These are phyloP conservation scores for Saccharomycopsis fodiens DNA, from an alignment of 805 yeast species.

Conservation along the genomic window DNA sequence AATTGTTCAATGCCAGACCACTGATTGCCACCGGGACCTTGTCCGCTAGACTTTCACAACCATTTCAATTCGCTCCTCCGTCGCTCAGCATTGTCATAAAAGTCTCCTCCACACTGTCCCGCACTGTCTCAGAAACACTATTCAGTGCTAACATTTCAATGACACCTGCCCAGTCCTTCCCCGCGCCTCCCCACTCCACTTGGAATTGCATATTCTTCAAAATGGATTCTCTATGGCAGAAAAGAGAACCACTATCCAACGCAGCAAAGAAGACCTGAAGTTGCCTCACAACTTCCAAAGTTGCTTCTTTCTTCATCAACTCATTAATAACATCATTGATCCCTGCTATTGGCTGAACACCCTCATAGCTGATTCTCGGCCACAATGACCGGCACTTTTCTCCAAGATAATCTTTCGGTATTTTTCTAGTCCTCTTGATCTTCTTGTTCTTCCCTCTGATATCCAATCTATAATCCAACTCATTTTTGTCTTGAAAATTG, in stretches of 20 bases:
- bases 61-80: no score
- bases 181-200: background rate
- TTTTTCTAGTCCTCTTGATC: background rate
- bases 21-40: no score
- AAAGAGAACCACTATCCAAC: background rate
- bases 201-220: background rate
- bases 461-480: constrained; percentile 11
- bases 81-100: no score
- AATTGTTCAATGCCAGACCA: no score
- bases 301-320: background rate
- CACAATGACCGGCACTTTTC: background rate
- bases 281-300: background rate
- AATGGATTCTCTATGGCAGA: background rate
- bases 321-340: background rate
- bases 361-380: background rate
- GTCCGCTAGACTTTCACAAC: no score
- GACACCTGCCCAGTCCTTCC: no score
- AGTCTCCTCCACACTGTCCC: no score
- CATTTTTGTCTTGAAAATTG: constrained; percentile 11
- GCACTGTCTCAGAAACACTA: no score
- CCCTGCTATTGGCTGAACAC: background rate
- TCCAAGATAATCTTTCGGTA: background rate
- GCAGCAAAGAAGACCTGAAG: background rate
- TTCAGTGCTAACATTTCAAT: no score
- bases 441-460: constrained; percentile 1